Evolutionary conservation across 805 yeast species (phyloP).

Genomic region (Jamesozyma jinghongensis): DNA sequence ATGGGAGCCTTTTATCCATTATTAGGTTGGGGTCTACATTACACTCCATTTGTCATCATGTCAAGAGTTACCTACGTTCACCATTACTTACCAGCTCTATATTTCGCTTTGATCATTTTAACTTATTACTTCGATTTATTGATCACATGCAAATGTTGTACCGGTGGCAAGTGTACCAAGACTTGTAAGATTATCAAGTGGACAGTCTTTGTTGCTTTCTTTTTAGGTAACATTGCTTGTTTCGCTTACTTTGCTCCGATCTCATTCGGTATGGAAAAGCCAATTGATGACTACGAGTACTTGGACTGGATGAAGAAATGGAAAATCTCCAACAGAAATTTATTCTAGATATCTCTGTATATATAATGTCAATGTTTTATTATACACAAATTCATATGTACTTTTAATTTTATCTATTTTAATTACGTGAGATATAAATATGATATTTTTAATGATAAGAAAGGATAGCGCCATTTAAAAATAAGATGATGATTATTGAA

Average conservation of each 20-base stretch:
- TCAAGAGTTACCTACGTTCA: constrained; percentile 95
- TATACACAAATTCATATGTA: neutral
- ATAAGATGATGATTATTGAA: neutral
- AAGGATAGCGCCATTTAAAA: too few relatives aligned
- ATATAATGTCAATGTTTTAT: neutral
- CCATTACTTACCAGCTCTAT: constrained; percentile 92
- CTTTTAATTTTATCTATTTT: neutral
- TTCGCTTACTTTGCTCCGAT: constrained; percentile 56
- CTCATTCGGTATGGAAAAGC: constrained; percentile 60
- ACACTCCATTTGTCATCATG: constrained; percentile 83
- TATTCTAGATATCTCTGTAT: neutral
- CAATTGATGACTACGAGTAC: constrained; percentile 33
- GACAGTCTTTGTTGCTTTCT: constrained; percentile 33
- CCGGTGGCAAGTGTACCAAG: constrained; percentile 1
- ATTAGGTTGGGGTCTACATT: constrained; percentile 89
- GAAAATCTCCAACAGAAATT: constrained; percentile 30
- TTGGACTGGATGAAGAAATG: constrained; percentile 42
- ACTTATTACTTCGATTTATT: constrained; percentile 47
- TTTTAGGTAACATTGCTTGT: constrained; percentile 37
- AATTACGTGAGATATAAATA: too few relatives aligned
- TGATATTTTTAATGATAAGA: too few relatives aligned
- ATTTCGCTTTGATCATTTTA: constrained; percentile 59
- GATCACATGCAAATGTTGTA: constrained; percentile 13
- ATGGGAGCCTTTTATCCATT: constrained; percentile 73
- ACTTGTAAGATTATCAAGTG: constrained; percentile 25